phyloP scores from a whole-genome alignment of 495 filamentous ascomycete species.

The Xylaria grammica region DNA sequence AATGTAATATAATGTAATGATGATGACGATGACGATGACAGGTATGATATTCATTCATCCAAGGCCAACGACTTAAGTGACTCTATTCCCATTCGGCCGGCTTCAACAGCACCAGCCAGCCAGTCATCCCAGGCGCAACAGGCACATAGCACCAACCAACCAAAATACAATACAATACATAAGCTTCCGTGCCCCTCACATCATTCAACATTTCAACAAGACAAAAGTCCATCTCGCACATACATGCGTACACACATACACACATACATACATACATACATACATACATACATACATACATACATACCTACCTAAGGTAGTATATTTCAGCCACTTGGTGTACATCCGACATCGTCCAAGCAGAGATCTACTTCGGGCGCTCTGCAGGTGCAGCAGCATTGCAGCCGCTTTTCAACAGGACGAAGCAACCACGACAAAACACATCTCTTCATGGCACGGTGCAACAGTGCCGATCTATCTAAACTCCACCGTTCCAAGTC shows the following conservation, averaged over 20 bases:
- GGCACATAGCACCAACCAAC: neutral
- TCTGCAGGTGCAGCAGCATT: constrained; percentile 35
- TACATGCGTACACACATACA: too few relatives aligned
- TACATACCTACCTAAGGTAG: too few relatives aligned
- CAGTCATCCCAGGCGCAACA: neutral
- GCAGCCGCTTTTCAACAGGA: constrained; percentile 31
- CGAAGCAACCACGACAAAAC: constrained; percentile 27
- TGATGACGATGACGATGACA: neutral
- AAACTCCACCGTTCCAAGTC: constrained; percentile 25
- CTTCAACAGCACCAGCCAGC: neutral
- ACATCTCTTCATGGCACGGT: constrained; percentile 27
- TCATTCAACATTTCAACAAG: neutral
- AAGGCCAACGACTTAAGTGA: neutral
- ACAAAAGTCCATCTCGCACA: constrained; percentile 14
- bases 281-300: too few relatives aligned
- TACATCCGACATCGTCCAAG: constrained; percentile 22
- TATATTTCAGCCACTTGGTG: constrained; percentile 6
- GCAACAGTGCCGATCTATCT: constrained; percentile 33
- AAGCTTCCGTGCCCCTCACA: constrained; percentile 15
- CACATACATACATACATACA: too few relatives aligned
- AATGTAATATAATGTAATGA: neutral
- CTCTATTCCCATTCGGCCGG: too few relatives aligned
- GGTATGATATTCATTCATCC: neutral
- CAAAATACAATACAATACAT: constrained; percentile 1
- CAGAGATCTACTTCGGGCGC: constrained; percentile 29